These are phyloP conservation scores for Lentinula raphanica DNA, from an alignment of 768 basidiomycete species.

Conservation along the genomic window DNA sequence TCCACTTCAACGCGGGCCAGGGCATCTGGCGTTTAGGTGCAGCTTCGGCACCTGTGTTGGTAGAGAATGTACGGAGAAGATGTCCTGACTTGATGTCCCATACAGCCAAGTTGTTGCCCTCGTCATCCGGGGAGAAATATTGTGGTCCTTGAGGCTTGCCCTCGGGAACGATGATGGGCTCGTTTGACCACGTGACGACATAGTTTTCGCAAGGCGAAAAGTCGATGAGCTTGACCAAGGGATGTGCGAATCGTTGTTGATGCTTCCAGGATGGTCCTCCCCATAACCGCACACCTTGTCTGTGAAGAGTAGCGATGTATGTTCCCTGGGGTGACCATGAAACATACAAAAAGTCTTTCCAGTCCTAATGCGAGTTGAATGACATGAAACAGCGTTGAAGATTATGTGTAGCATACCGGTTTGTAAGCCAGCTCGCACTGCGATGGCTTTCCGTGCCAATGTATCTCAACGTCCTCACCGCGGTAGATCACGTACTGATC, in stretches of 20 bases:
- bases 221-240: conserved; percentile 90
- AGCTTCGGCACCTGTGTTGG: conserved; percentile 53
- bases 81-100: conserved; percentile 96
- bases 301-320: conserved; percentile 89
- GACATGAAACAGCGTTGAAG: conserved; percentile 7
- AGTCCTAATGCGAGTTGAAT: conserved; percentile 50
- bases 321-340: conserved; percentile 97
- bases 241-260: conserved; percentile 90
- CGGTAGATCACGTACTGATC: conserved; percentile 96
- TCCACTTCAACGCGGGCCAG: conserved; percentile 98
- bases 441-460: conserved; percentile 91
- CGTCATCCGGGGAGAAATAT: conserved; percentile 89
- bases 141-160: conserved; percentile 76
- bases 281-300: conserved; percentile 94
- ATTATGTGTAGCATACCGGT: conserved; percentile 44
- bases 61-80: conserved; percentile 87
- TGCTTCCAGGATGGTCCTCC: conserved; percentile 88
- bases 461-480: conserved; percentile 83
- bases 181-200: conserved; percentile 95
- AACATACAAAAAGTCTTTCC: conserved; percentile 92
- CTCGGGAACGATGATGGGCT: conserved; percentile 83
- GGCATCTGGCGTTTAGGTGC: conserved; percentile 75
- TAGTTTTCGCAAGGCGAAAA: conserved; percentile 97
- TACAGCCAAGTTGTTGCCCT: conserved; percentile 95
- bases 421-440: conserved; percentile 79